Percentiles rank a stretch among this genome's conserved stretches.
phyloP scores from a whole-genome alignment of 228 moss, liverwort and hornwort species.

The Sphagnum magellanicum region DNA sequence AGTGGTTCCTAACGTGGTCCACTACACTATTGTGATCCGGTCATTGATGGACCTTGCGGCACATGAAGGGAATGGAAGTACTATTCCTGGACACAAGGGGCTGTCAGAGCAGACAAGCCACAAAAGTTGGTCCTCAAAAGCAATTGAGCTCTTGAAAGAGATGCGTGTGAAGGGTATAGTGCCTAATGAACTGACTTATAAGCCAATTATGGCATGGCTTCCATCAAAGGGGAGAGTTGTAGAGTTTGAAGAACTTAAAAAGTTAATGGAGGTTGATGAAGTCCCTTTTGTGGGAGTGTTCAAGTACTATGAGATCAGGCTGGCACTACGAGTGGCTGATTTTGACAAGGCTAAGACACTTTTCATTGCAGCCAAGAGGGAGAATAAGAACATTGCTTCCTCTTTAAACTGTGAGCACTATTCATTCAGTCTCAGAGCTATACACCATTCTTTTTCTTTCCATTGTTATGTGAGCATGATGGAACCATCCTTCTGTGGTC shows the following conservation, averaged over 20 bases:
- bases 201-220: conserved; percentile 60
- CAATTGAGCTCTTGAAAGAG: conserved; percentile 36
- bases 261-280: conserved; percentile 42
- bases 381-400: conserved; percentile 17
- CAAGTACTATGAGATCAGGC: conserved; percentile 39
- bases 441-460: too few relatives aligned
- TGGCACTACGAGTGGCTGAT: conserved; percentile 28
- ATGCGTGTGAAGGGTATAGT: conserved; percentile 38
- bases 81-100: background rate
- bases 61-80: conserved; percentile 9
- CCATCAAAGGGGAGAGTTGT: conserved; percentile 28
- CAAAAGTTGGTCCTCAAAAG: conserved; percentile 27
- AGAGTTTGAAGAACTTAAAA: conserved; percentile 31
- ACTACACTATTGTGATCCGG: conserved; percentile 52
- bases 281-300: conserved; percentile 40
- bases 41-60: conserved; percentile 37
- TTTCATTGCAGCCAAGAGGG: conserved; percentile 34
- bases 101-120: background rate
- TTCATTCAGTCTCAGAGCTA: too few relatives aligned
- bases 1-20: conserved; percentile 40
- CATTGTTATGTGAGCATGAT: too few relatives aligned
- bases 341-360: conserved; percentile 34
- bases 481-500: too few relatives aligned
- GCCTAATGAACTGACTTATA: conserved; percentile 49
- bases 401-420: conserved; percentile 44